Base-by-base conservation (phyloP, 208 protist species). In the Trypanosoma avium region DNA sequence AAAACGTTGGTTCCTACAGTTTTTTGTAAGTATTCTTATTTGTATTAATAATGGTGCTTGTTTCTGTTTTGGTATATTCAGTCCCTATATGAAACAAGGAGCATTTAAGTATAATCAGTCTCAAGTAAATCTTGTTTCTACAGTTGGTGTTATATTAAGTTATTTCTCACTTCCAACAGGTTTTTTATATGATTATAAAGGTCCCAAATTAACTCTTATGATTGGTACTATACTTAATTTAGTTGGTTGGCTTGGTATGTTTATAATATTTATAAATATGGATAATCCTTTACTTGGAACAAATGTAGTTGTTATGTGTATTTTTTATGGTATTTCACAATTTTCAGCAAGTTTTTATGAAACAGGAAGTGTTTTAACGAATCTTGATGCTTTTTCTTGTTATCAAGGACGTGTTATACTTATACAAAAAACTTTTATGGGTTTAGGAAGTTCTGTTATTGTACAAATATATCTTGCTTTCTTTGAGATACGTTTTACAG, bases 361-460 rank as follows among this genome's bases (percentile, higher is more conserved):
- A 50, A 89, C 82, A 17, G 77, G 84, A 40, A 84, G 74, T 22
- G 69, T 93, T 27, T 65, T 93, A 29, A 93, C 87, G 1, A 93
- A 89, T 52, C 68, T 93, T 10, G 79, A 78, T 40, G 75, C 83
- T 0, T 89, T 93, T 52, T 82, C 77, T 8, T 89, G 82, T 59
- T 90, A 93, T 35, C 76, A 84, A 30, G 87, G 87, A 15, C 75
- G 84, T 24, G 87, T 93, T 3, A 74, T 93, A 26, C 48, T 93
- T 6, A 91, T 93, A 30, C 87, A 93, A 48, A 93, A 93, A 61
- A 93, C 87, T 4, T 93, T 91, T 57, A 93, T 93, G 87, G 87
- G 87, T 15, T 75, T 93, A 9, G 87, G 87, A 38, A 90, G 78
- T 60, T 82, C 84, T 5, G 53, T 93, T 2, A 82, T 93, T 22